phyloP scores from a whole-genome alignment of 2,329 filamentous ascomycete genomes.

The Colletotrichum lentis region DNA sequence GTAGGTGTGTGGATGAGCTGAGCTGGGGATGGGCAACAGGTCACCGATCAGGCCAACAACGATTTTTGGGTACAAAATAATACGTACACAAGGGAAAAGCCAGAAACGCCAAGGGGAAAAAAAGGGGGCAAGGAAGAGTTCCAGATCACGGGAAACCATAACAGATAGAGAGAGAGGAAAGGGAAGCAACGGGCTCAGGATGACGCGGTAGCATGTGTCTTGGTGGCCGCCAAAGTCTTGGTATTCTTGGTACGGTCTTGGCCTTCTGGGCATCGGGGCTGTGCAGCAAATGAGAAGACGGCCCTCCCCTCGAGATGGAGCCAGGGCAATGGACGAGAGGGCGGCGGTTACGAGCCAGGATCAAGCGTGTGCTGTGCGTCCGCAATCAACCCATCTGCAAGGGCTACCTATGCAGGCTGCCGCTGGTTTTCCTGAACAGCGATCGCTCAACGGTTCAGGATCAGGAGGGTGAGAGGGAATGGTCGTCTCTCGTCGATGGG shows the following conservation, averaged over 20 bases:
- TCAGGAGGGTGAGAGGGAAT: neutral
- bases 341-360: conserved; percentile 1
- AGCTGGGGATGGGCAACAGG: conserved; percentile 7
- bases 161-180: conserved; percentile 10
- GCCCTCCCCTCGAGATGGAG: conserved; percentile 3
- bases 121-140: conserved; percentile 10
- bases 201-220: conserved; percentile 38
- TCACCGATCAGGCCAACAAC: neutral
- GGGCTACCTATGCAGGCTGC: neutral
- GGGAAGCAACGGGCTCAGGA: conserved; percentile 19
- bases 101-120: neutral
- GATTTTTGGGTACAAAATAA: too few species aligned
- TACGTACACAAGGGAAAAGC: too few species aligned
- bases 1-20: conserved; percentile 5
- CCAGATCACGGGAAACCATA: conserved; percentile 2
- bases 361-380: neutral
- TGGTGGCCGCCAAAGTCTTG: conserved; percentile 38
- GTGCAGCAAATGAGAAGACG: conserved; percentile 38
- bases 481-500: too few species aligned
- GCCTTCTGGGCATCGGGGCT: conserved; percentile 40
- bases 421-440: neutral
- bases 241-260: conserved; percentile 39
- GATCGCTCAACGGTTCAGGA: neutral
- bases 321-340: conserved; percentile 12
- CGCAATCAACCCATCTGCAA: conserved; percentile 2